phyloP scores from a whole-genome alignment of 805 yeast species.

The Teunomyces pallodes region DNA sequence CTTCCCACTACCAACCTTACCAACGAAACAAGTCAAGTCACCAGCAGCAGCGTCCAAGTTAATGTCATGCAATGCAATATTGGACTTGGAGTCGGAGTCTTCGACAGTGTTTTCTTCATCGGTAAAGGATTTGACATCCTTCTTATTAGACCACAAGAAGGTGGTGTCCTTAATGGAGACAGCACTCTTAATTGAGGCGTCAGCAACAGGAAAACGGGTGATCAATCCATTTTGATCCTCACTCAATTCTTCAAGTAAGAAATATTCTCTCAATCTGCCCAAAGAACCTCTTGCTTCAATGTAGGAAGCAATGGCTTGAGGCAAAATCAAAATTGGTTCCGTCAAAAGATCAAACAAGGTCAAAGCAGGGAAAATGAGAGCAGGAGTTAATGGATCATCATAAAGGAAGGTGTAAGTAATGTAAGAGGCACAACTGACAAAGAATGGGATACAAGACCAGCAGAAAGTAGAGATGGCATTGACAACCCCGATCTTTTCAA shows the following conservation, averaged over 20 bases:
- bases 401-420: slow-evolving; percentile 22
- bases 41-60: slow-evolving; percentile 33
- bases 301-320: slow-evolving; percentile 25
- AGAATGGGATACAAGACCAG: slow-evolving; percentile 40
- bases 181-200: slow-evolving; percentile 20
- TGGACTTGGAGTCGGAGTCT: slow-evolving; percentile 15
- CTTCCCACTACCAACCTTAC: slow-evolving; percentile 41
- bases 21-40: slow-evolving; percentile 40
- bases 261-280: slow-evolving; percentile 31
- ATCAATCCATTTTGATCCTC: slow-evolving; percentile 17
- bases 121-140: slow-evolving; percentile 4
- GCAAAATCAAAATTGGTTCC: slow-evolving; percentile 34
- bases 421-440: slow-evolving; percentile 33
- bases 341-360: slow-evolving; percentile 35
- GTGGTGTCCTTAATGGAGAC: slow-evolving; percentile 27
- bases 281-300: slow-evolving; percentile 33
- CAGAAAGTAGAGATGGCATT: slow-evolving; percentile 31
- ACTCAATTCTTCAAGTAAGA: slow-evolving; percentile 33
- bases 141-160: slow-evolving; percentile 28
- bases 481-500: slow-evolving; percentile 29
- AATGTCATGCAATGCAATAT: slow-evolving; percentile 30
- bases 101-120: slow-evolving; percentile 17
- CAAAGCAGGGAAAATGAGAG: slow-evolving; percentile 40
- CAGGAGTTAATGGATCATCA: slow-evolving; percentile 30
- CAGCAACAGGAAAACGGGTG: slow-evolving; percentile 12